Base-by-base conservation (phyloP, 805 yeast genomes). In the Yamadazyma sp. region DNA sequence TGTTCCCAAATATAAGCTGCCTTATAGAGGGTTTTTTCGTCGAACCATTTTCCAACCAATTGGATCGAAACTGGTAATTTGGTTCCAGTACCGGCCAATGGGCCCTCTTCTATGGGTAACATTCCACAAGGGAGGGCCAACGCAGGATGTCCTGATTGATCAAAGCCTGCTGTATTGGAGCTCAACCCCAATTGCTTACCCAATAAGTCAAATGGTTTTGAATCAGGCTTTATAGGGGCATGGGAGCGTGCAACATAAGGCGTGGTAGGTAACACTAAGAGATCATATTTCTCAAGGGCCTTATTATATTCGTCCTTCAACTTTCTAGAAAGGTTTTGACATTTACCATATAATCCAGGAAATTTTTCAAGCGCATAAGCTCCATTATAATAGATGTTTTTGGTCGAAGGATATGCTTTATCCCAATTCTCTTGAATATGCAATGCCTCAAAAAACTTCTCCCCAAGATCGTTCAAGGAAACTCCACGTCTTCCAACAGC, bases 71-170 rank as follows among this genome's bases (percentile, higher is more conserved):
- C 61, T 10, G 69, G 69, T 28, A 62, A 51, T 29, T 50, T 56
- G 34, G 45, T 39, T 9, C 50, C 52, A 29, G 24, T 13, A 15
- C 16, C 27, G 2, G 38, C 38, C 16, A 40, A 33, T n/a, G 55
- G 53, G 19, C 56, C 57, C 26, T 59, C 65, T 5, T 39, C 14
- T 7, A 56, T 45, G 9, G 56, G 52, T 31, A 62, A 42, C 38
- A 56, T 45, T 4, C 65, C 63, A 23, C 55, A 45, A 2, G 69
- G 67, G 15, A 62, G 42, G 27, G 53, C 56, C 43, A 62, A 26
- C 3, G 65, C 63, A 14, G 69, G 69, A 39, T 62, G 65, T 8
- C 69, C 69, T 14, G 62, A 56, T 33, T 53, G 50, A 39, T 62
- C 53, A 47, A 62, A 61, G 18, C 58, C 56, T 23, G 58, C 54